A percentile compares a stretch with the other conserved stretches of the same genome.
Evolutionary conservation across 75 land plant species (phyloP).

Genomic region (Chamaecyparis obtusa): DNA sequence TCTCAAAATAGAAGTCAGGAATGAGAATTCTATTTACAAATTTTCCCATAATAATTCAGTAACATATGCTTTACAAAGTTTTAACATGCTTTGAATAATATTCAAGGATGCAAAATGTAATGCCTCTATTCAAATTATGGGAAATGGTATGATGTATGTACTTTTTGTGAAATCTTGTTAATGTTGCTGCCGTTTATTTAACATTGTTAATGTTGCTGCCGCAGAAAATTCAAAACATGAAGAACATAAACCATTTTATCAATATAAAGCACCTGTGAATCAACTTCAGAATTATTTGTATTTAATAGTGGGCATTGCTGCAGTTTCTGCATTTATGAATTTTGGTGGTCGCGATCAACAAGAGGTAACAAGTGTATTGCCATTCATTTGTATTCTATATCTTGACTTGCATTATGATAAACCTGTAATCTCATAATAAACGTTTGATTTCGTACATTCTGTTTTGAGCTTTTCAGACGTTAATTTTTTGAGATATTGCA

Average conservation of each 20-base stretch:
- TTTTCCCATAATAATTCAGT: neutral
- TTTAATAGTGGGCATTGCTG: conserved; percentile 29
- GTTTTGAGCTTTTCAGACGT: neutral
- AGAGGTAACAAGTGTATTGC: conserved; percentile 26
- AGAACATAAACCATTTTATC: conserved; percentile 45
- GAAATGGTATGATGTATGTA: neutral
- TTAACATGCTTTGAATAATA: neutral
- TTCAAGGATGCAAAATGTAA: neutral
- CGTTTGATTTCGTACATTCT: neutral
- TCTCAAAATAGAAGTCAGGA: neutral
- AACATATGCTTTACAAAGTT: neutral
- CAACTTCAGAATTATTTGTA: conserved; percentile 38
- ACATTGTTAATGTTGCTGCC: neutral
- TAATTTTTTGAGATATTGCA: neutral
- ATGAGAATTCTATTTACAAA: neutral
- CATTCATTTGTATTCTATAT: neutral
- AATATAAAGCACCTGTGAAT: conserved; percentile 33
- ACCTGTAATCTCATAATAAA: neutral
- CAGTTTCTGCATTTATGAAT: conserved; percentile 32
- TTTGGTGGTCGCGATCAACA: conserved; percentile 37
- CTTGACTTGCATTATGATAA: neutral
- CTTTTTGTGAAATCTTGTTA: neutral
- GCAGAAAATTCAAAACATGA: conserved; percentile 52
- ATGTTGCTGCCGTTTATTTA: neutral
- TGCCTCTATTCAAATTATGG: neutral